A percentile compares a stretch with the other conserved stretches of the same genome.
Conservation (phyloP, 2,329 filamentous ascomycete species). For the Neophaeococcomyces mojaviensis region DNA sequence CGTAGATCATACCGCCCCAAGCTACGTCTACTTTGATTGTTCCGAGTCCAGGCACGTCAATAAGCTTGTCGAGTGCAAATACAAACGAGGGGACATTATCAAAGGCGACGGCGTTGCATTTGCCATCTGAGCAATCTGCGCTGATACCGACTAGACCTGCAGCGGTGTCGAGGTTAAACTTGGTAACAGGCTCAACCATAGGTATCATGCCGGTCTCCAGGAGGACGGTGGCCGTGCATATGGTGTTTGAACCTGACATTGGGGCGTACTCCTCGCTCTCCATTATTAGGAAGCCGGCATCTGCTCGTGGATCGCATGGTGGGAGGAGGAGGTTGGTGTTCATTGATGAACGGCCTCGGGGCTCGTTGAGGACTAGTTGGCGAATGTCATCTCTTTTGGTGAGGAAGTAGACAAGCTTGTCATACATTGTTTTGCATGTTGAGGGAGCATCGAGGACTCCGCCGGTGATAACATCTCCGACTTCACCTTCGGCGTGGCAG, state of each 20-base stretch:
- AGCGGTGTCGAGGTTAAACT: conserved; percentile 37
- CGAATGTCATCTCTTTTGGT: conserved; percentile 35
- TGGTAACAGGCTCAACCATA: conserved; percentile 40
- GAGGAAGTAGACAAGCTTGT: conserved; percentile 40
- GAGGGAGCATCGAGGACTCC: conserved; percentile 36
- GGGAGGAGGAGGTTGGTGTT: conserved; percentile 36
- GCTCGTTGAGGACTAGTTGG: conserved; percentile 40
- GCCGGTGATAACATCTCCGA: conserved; percentile 44
- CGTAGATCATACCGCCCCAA: conserved; percentile 43
- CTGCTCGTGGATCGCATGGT: conserved; percentile 38
- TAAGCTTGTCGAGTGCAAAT: conserved; percentile 31
- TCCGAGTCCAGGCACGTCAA: conserved; percentile 37
- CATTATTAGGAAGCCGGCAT: conserved; percentile 42
- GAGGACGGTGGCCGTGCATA: conserved; percentile 38
- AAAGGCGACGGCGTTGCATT: conserved; percentile 39
- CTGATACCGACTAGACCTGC: conserved; percentile 37
- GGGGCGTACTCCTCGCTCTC: conserved; percentile 40
- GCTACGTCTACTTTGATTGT: conserved; percentile 37
- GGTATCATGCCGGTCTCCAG: conserved; percentile 42
- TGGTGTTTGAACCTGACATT: conserved; percentile 42
- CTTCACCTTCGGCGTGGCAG: conserved; percentile 29
- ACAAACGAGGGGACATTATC: conserved; percentile 42
- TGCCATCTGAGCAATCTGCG: conserved; percentile 37
- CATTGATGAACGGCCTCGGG: conserved; percentile 37
- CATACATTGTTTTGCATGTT: conserved; percentile 38